These are phyloP conservation scores for Ophiostoma montium DNA, from an alignment of 2,329 filamentous ascomycete genomes.

Conservation along the genomic window DNA sequence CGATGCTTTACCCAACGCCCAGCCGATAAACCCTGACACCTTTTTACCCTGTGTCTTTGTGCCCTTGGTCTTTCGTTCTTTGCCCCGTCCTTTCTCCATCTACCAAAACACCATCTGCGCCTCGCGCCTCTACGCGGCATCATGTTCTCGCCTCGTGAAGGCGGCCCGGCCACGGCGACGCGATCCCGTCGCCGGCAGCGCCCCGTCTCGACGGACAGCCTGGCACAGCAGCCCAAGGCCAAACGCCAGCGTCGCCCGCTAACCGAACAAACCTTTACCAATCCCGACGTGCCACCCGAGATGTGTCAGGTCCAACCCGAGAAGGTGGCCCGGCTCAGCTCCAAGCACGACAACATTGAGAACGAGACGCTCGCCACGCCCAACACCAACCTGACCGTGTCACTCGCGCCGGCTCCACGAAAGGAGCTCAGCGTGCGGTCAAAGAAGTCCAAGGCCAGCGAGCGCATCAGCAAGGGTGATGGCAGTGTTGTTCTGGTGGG, in stretches of 20 bases:
- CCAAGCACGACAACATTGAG: slow-evolving; percentile 34
- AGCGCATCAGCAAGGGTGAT: slow-evolving; percentile 52
- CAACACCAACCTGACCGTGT: slow-evolving; percentile 5
- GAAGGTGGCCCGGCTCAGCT: slow-evolving; percentile 31
- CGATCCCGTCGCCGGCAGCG: slow-evolving; percentile 49
- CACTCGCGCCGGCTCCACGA: slow-evolving; percentile 21
- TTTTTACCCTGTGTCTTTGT: too few relatives aligned
- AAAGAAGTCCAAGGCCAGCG: slow-evolving; percentile 48
- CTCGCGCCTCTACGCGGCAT: not conserved
- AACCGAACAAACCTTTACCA: slow-evolving; percentile 41
- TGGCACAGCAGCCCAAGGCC: slow-evolving; percentile 44
- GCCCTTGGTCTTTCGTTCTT: not conserved
- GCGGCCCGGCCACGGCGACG: slow-evolving; percentile 40
- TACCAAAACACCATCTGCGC: not conserved
- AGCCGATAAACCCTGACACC: not conserved
- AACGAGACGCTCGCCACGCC: slow-evolving; percentile 16
- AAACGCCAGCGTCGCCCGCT: slow-evolving; percentile 48
- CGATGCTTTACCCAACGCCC: slow-evolving; percentile 5
- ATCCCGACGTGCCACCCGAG: slow-evolving; percentile 36
- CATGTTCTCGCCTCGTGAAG: slow-evolving; percentile 45
- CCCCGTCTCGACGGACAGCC: slow-evolving; percentile 39
- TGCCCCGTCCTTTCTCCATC: not conserved
- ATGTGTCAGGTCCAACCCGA: slow-evolving; percentile 42
- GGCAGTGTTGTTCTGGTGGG: slow-evolving; percentile 50
- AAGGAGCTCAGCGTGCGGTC: slow-evolving; percentile 45